Base-by-base conservation (phyloP, 148 eudicot species). In the Spergularia marina region DNA sequence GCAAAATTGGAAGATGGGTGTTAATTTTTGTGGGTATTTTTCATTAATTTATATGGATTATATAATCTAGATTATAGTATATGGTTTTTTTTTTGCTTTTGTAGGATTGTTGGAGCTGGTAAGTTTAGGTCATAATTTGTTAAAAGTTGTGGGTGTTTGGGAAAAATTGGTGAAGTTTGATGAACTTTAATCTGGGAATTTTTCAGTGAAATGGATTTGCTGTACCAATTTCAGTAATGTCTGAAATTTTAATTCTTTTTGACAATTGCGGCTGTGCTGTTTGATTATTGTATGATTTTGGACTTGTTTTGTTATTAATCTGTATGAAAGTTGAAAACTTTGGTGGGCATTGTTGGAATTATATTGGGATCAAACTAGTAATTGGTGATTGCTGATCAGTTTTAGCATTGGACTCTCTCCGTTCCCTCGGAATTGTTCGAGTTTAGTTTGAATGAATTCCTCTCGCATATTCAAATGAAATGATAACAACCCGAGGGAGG, bases 1-100 rank as follows among this genome's bases (percentile, higher is more conserved):
- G 53, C 34, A 69, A 44, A 39, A 23, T 65, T 64, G 10, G 62
- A 66, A 41, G 72, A 20, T 76, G 71, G 68, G 54, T 71, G 5
- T 68, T 20, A 59, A 55, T 49, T 78, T 65, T 25, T 65, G 65
- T 65, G 40, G 39, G 74, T 63, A 55, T 62, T 17, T 78, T 5
- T 47, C 16, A 9, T n/a, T 53, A 15, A 2, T 34, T 70, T 10
- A 6, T 44, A 6, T 44, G 7, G 8, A 44, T 44, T 6, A 0
- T 44, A 6, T 44, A 25, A 69, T 10, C 55, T 74, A 2, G 51
- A 36, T 59, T 59, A 44, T 66, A 20, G 2, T 40, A n/a, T 17
- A n/a, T 53, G 5, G 5, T 25, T 2, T 52, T 53, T 34, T 8
- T 14, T n/a, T n/a, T n/a, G 40, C 16, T 53, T 16, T 64, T 51